These are phyloP conservation scores for Colletotrichum liaoningense DNA, from an alignment of 2,329 filamentous ascomycete genomes.

Conservation along the genomic window DNA sequence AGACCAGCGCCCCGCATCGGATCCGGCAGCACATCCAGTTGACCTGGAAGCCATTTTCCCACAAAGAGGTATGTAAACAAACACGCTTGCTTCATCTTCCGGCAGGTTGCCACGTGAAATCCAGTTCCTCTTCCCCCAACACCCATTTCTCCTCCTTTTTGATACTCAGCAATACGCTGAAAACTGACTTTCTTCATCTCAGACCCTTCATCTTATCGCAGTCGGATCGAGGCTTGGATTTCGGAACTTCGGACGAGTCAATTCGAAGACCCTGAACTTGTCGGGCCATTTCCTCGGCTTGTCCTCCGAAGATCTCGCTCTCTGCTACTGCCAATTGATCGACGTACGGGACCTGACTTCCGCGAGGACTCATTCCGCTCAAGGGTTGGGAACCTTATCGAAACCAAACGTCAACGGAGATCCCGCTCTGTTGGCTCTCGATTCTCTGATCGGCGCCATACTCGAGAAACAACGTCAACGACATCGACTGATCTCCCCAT, in stretches of 20 bases:
- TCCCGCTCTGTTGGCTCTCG: background rate
- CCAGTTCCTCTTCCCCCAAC: background rate
- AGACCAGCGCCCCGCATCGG: background rate
- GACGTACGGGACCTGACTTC: background rate
- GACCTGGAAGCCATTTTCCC: conserved; percentile 14
- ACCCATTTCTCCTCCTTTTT: background rate
- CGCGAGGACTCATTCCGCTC: conserved; percentile 21
- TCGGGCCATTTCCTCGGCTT: conserved; percentile 26
- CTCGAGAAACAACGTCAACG: conserved; percentile 4
- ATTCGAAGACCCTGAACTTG: conserved; percentile 33
- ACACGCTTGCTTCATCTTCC: background rate
- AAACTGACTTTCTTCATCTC: background rate
- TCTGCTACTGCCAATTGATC: background rate
- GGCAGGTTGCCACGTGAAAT: background rate
- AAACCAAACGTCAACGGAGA: background rate
- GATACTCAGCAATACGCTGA: conserved; percentile 3
- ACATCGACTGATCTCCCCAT: conserved; percentile 8
- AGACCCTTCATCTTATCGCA: conserved; percentile 16
- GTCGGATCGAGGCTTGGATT: conserved; percentile 31
- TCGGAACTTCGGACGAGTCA: conserved; percentile 10
- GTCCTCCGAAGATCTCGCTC: background rate
- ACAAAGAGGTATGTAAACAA: conserved; percentile 27
- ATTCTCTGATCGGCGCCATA: background rate
- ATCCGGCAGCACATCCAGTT: background rate
- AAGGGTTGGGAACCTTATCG: background rate